A percentile compares a stretch with the other conserved stretches of the same genome.
Evolutionary conservation across 805 yeast genomes (phyloP).

Genomic region (Cyberlindnera mississippiensis): DNA sequence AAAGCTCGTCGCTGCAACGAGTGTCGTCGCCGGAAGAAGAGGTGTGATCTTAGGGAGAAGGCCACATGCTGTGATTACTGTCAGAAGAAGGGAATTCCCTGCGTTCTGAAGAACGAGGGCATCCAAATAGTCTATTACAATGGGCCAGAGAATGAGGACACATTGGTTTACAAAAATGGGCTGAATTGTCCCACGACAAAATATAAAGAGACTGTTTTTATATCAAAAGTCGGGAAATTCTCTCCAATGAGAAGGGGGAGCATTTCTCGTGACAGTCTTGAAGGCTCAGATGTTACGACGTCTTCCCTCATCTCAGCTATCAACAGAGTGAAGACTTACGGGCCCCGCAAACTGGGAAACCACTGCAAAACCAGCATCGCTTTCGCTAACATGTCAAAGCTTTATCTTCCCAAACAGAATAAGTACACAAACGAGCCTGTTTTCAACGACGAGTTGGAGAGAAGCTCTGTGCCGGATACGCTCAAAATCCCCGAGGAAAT

Average conservation of each 20-base stretch:
- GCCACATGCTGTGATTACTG: constrained; percentile 9
- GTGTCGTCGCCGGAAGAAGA: constrained; percentile 17
- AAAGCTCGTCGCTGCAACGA: constrained; percentile 13
- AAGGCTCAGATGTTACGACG: constrained; percentile 5
- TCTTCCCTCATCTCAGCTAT: constrained; percentile 9
- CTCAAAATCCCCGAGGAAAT: constrained; percentile 12
- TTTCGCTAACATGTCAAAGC: constrained; percentile 10
- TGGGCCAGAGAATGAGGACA: background rate
- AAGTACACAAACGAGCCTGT: background rate
- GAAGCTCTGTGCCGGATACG: constrained; percentile 12
- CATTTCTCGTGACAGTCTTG: background rate
- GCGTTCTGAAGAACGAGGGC: constrained; percentile 10
- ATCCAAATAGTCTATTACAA: constrained; percentile 10
- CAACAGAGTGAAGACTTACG: constrained; percentile 5
- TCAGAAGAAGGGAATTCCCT: constrained; percentile 11
- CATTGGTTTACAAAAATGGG: no score
- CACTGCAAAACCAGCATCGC: constrained; percentile 1
- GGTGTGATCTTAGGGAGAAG: constrained; percentile 3
- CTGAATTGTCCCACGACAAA: no score
- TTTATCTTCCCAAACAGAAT: constrained; percentile 6
- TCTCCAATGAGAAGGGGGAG: background rate
- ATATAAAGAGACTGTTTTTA: no score
- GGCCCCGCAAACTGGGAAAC: background rate
- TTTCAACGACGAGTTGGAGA: constrained; percentile 5
- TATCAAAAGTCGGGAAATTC: no score